These are phyloP conservation scores for Amanita pallidorosea DNA, from an alignment of 768 basidiomycete species.

Conservation along the genomic window DNA sequence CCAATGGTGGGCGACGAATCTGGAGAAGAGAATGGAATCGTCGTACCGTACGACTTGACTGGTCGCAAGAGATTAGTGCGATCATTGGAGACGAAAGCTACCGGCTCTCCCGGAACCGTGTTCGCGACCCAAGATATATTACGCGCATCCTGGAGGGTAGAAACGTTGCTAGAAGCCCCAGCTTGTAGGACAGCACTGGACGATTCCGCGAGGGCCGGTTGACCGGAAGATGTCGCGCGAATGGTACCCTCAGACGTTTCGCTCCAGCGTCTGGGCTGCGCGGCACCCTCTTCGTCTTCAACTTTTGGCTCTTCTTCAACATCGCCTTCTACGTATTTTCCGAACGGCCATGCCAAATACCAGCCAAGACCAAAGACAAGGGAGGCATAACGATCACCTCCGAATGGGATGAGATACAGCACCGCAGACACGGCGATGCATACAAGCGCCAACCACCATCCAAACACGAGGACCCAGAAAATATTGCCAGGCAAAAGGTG, in stretches of 20 bases:
- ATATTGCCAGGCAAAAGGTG: conserved; percentile 92
- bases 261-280: conserved; percentile 20
- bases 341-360: conserved; percentile 98
- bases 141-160: conserved; percentile 26
- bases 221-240: conserved; percentile 19
- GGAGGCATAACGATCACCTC: conserved; percentile 76
- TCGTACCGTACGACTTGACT: conserved; percentile 66
- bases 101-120: conserved; percentile 30
- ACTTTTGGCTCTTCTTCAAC: conserved; percentile 21
- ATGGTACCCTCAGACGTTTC: conserved; percentile 27
- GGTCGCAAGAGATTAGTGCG: conserved; percentile 25
- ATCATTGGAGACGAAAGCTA: conserved; percentile 28
- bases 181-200: conserved; percentile 8
- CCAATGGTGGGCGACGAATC: conserved; percentile 18
- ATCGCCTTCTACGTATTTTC: conserved; percentile 92
- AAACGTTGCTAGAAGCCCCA: conserved; percentile 12
- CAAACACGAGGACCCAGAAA: conserved; percentile 83
- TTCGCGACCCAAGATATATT: conserved; percentile 33
- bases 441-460: conserved; percentile 81
- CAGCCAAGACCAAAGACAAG: conserved; percentile 88
- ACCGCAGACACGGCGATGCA: conserved; percentile 61
- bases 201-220: conserved; percentile 6
- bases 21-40: conserved; percentile 21
- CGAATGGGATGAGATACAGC: conserved; percentile 65
- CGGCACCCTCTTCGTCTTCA: conserved; percentile 25